phyloP scores from a whole-genome alignment of 441 rosid genomes.

The Rhodomyrtus psidioides region DNA sequence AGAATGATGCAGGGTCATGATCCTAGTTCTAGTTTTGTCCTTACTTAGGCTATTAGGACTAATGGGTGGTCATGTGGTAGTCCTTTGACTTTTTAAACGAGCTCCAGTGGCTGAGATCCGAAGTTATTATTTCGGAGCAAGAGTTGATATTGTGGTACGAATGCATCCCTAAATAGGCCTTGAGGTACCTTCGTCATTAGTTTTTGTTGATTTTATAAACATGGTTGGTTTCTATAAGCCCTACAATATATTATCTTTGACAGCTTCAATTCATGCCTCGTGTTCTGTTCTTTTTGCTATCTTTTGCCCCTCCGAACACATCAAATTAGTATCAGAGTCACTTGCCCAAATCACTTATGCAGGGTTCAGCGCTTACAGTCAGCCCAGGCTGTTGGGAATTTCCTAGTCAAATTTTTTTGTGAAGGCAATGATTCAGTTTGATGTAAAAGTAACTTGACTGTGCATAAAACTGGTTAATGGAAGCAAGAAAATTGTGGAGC shows the following conservation, averaged over 20 bases:
- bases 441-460: background rate
- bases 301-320: background rate
- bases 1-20: background rate
- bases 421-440: background rate
- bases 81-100: background rate
- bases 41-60: background rate
- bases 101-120: background rate
- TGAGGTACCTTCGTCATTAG: background rate
- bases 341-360: background rate
- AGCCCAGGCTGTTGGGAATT: background rate
- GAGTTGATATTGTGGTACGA: background rate
- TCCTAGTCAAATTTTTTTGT: background rate
- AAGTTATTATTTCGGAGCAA: background rate
- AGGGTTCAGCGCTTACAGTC: background rate
- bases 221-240: background rate
- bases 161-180: background rate
- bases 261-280: background rate
- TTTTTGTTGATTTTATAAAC: background rate
- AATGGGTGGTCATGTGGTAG: background rate
- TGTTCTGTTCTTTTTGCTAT: background rate
- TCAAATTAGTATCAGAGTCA: background rate
- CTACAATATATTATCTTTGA: background rate
- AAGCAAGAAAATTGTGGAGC: background rate
- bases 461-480: background rate
- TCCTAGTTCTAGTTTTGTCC: background rate